phyloP scores from a whole-genome alignment of 371 early-diverging fungal species.

The Sporodiniella umbellata region DNA sequence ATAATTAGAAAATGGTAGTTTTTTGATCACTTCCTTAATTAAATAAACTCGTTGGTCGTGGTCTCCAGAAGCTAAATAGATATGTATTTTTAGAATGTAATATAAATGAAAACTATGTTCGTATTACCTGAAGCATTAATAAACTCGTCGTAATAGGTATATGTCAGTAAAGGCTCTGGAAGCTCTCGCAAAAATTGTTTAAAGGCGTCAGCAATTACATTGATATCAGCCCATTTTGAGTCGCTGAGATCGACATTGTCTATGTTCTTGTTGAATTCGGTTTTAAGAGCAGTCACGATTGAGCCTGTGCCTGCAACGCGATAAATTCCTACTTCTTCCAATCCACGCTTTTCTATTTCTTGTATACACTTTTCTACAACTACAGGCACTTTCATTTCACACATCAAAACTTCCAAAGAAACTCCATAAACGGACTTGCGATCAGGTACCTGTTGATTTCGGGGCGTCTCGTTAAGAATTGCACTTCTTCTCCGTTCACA shows the following conservation, averaged over 20 bases:
- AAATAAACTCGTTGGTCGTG: slow-evolving; percentile 77
- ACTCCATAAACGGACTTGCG: slow-evolving; percentile 59
- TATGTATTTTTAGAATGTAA: background rate
- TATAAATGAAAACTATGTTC: background rate
- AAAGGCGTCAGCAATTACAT: slow-evolving; percentile 85
- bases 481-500: background rate
- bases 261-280: slow-evolving; percentile 57
- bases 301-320: slow-evolving; percentile 75
- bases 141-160: slow-evolving; percentile 75
- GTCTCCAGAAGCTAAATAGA: slow-evolving; percentile 56
- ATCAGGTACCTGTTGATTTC: background rate
- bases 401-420: slow-evolving; percentile 57
- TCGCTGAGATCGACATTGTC: slow-evolving; percentile 55
- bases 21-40: slow-evolving; percentile 71
- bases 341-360: slow-evolving; percentile 76
- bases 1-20: slow-evolving; percentile 67
- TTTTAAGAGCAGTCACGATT: slow-evolving; percentile 59
- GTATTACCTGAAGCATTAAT: slow-evolving; percentile 74
- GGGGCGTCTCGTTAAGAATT: background rate
- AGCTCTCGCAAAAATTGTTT: slow-evolving; percentile 93
- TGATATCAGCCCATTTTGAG: slow-evolving; percentile 78
- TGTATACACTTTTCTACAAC: slow-evolving; percentile 69
- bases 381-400: slow-evolving; percentile 52
- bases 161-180: slow-evolving; percentile 92
- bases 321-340: slow-evolving; percentile 85